Conservation (phyloP, 2,329 filamentous ascomycete genomes). For the Pezicula rhizophila region DNA sequence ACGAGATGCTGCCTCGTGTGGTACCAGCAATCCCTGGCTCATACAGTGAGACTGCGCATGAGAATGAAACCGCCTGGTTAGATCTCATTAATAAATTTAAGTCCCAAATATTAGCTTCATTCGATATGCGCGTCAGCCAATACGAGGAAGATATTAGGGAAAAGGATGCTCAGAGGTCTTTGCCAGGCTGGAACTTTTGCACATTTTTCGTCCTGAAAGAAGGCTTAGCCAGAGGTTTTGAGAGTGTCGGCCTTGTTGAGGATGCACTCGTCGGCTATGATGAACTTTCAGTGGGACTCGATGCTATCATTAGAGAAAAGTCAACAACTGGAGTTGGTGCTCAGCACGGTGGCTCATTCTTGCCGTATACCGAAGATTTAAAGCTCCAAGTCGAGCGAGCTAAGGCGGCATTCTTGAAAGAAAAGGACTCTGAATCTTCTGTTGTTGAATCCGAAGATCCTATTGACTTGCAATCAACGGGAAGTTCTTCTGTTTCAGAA, state of each 20-base stretch:
- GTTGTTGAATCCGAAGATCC: constrained; percentile 31
- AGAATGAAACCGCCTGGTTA: constrained; percentile 75
- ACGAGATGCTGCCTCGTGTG: constrained; percentile 56
- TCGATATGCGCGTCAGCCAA: constrained; percentile 83
- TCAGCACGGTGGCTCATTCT: constrained; percentile 66
- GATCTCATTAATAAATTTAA: constrained; percentile 86
- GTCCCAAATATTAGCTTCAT: constrained; percentile 77
- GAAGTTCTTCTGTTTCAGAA: constrained; percentile 29
- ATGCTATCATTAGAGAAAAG: constrained; percentile 75
- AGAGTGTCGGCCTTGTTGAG: constrained; percentile 91
- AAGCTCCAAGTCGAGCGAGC: constrained; percentile 51
- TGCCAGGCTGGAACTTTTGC: constrained; percentile 98
- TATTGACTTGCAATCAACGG: constrained; percentile 44
- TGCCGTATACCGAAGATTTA: constrained; percentile 68
- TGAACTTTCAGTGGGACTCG: constrained; percentile 82
- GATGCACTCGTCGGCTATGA: constrained; percentile 94
- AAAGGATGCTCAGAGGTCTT: constrained; percentile 75
- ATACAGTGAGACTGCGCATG: constrained; percentile 66
- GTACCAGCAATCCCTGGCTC: constrained; percentile 57
- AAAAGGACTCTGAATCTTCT: constrained; percentile 31
- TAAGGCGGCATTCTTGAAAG: constrained; percentile 34
- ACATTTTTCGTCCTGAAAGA: constrained; percentile 99
- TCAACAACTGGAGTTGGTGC: constrained; percentile 50
- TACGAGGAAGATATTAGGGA: constrained; percentile 98
- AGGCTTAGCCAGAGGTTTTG: constrained; percentile 85